Evolutionary conservation across 352 stramenopile genomes (phyloP), one percentile per base, ranked within the genome.

Genomic region (Phytopythium cucurbitacearum): DNA sequence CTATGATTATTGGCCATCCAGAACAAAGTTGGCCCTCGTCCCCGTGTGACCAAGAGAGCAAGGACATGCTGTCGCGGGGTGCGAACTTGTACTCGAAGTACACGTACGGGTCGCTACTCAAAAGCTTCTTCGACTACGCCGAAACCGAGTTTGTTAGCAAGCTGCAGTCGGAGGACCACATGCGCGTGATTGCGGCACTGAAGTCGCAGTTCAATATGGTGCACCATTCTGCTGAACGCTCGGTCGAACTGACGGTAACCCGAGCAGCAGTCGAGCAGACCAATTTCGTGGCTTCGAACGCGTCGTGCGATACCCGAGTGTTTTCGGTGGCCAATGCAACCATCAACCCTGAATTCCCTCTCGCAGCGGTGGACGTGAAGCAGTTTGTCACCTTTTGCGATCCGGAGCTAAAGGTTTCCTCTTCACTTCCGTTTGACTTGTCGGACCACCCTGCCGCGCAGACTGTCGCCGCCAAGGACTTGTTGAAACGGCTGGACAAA

Each of bases 391-490:
- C 80, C 1, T 90, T 87, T 16, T 87, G 77, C 43, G 76, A 92
- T 13, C 80, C 78, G 35, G 81, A 92, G 34, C 57, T 55, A 0
- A 60, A 79, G 51, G 53, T 88, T 5, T 49, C 56, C 3, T 16
- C 61, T 11, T 64, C 58, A 10, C 65, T 99, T 9, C 95, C 96
- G 36, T 99, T 99, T 62, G 85, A 98, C 51, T 62, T 99, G 33
- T 89, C 78, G 0, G 63, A 73, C 10, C 95, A 97, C 37, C 91
- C 77, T 49, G 89, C 65, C 40, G 91, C 86, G 12, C 87, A 97
- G 60, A 98, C 92, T 15, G 89, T 95, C 42, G 97, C 95, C 48
- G 97, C 94, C 6, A 92, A 97, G 65, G 92, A 97, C 59, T 87
- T 98, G 39, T 84, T 98, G 16, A 87, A 94, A 53, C 78, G 96